Conservation (phyloP, 2,329 filamentous ascomycete genomes). For the Fusarium praegraminearum region DNA sequence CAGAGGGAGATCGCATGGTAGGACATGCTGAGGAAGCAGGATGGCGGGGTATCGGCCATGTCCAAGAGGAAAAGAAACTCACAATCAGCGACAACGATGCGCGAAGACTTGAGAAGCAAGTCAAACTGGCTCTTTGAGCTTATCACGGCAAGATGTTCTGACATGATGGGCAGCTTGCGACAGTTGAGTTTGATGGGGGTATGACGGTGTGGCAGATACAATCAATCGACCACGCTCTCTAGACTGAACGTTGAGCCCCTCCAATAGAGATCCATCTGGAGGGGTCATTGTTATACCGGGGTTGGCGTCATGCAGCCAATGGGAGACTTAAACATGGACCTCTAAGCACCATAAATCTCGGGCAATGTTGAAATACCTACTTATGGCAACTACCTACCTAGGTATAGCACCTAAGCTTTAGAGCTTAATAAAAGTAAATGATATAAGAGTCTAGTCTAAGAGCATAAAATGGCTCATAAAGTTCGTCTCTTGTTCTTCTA, state of each 20-base stretch:
- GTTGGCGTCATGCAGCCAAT: conserved; percentile 43
- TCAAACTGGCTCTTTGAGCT: conserved; percentile 73
- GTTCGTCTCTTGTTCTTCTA: too few relatives aligned
- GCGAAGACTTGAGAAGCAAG: conserved; percentile 75
- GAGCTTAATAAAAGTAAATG: too few relatives aligned
- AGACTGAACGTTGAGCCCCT: conserved; percentile 35
- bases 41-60: conserved; percentile 38
- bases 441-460: too few relatives aligned
- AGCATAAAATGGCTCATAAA: too few relatives aligned
- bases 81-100: conserved; percentile 91
- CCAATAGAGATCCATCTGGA: conserved; percentile 41
- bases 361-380: neutral
- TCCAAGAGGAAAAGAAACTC: conserved; percentile 56
- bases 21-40: conserved; percentile 14
- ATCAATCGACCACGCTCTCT: conserved; percentile 30
- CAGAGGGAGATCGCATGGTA: conserved; percentile 29
- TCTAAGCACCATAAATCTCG: neutral
- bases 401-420: too few relatives aligned
- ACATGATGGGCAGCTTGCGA: conserved; percentile 48
- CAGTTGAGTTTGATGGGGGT: conserved; percentile 31
- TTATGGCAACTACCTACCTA: too few relatives aligned
- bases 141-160: conserved; percentile 48
- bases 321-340: neutral
- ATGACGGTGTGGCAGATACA: conserved; percentile 44
- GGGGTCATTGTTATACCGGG: conserved; percentile 49